A percentile compares a stretch with the other conserved stretches of the same genome.
Evolutionary conservation across 1,284 basidiomycete genomes (phyloP).

Genomic region (Sanghuangporus weigelae): DNA sequence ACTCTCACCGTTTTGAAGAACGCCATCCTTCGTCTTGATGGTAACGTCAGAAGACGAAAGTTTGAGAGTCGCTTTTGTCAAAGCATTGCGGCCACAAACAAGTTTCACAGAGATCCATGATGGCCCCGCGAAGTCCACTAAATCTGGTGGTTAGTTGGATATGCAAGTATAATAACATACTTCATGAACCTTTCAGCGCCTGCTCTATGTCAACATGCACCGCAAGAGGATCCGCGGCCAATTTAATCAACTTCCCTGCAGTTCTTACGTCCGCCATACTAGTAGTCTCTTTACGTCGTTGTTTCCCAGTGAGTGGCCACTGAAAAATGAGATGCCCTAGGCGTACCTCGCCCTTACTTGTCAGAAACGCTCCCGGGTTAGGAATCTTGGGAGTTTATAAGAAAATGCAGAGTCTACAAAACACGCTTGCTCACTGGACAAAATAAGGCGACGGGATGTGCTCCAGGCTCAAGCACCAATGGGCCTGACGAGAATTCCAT

Average conservation of each 20-base stretch:
- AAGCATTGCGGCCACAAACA: conserved; percentile 59
- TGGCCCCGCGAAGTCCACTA: conserved; percentile 65
- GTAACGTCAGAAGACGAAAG: conserved; percentile 44
- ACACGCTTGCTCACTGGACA: conserved; percentile 56
- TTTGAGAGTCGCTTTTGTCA: conserved; percentile 47
- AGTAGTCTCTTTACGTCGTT: not conserved
- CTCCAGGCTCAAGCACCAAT: conserved; percentile 45
- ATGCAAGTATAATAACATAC: not conserved
- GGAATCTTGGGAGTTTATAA: conserved; percentile 6
- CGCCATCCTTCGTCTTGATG: conserved; percentile 1
- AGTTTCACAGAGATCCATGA: conserved; percentile 51
- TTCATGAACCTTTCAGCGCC: conserved; percentile 50
- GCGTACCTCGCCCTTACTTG: conserved; percentile 1
- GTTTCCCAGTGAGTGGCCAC: conserved; percentile 1
- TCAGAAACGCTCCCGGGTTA: not conserved
- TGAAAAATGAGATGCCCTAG: conserved; percentile 13
- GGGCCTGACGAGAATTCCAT: conserved; percentile 41
- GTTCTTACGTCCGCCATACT: not conserved
- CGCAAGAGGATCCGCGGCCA: conserved; percentile 9
- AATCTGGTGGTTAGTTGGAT: conserved; percentile 12
- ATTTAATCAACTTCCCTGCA: conserved; percentile 7
- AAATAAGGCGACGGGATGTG: conserved; percentile 49
- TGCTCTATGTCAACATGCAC: conserved; percentile 29
- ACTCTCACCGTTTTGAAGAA: not conserved
- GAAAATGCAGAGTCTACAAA: not conserved